phyloP scores from a whole-genome alignment of 2,329 filamentous ascomycete species.

The Albifimbria verrucaria region DNA sequence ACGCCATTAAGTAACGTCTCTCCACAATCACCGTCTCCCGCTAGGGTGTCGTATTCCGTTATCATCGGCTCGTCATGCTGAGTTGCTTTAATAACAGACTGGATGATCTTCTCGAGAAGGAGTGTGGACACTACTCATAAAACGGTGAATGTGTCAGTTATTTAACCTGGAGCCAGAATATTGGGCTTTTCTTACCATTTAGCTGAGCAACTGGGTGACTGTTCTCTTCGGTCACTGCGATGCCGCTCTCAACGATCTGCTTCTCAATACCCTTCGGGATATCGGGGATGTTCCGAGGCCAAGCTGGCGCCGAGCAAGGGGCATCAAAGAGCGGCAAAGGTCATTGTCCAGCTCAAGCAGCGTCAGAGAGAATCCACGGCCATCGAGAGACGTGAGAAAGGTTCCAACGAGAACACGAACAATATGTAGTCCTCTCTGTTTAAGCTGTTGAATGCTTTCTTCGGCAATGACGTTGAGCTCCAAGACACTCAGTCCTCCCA shows the following conservation, averaged over 20 bases:
- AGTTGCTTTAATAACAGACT: conserved; percentile 14
- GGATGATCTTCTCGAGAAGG: conserved; percentile 15
- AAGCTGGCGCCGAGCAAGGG: conserved; percentile 18
- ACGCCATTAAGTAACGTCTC: conserved; percentile 24
- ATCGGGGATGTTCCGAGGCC: conserved; percentile 19
- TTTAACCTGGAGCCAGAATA: not conserved
- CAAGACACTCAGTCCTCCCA: conserved; percentile 18
- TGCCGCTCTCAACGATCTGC: conserved; percentile 1
- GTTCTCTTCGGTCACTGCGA: conserved; percentile 12
- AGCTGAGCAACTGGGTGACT: conserved; percentile 6
- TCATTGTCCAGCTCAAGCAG: conserved; percentile 17
- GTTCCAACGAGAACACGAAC: conserved; percentile 16
- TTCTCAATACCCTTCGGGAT: conserved; percentile 12
- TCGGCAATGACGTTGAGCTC: conserved; percentile 20
- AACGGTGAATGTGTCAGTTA: not conserved
- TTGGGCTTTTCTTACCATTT: not conserved
- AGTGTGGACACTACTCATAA: conserved; percentile 11
- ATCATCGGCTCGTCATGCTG: conserved; percentile 37
- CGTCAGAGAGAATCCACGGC: conserved; percentile 19
- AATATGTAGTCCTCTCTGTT: conserved; percentile 7
- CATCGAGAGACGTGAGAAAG: conserved; percentile 19
- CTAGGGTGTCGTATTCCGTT: conserved; percentile 26
- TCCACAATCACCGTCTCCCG: conserved; percentile 32
- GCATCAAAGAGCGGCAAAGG: conserved; percentile 15
- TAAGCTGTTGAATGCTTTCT: conserved; percentile 16